phyloP scores from a whole-genome alignment of 2,329 filamentous ascomycete genomes.

The Diplocarpon rosae region DNA sequence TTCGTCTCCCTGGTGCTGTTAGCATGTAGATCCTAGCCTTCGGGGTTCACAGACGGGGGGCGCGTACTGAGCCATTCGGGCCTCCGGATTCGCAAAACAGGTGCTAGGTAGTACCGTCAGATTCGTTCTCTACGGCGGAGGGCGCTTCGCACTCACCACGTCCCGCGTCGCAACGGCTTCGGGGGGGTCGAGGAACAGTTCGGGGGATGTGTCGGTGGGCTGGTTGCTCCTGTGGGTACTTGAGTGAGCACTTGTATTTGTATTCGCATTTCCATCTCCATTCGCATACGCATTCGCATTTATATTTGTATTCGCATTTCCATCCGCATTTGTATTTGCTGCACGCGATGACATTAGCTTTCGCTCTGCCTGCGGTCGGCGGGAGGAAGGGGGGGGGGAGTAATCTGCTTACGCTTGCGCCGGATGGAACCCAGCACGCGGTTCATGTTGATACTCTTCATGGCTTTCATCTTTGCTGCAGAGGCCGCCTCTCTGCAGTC shows the following conservation, averaged over 20 bases:
- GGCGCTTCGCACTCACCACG: constrained; percentile 42
- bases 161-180: constrained; percentile 54
- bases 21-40: constrained; percentile 4
- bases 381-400: constrained; percentile 2
- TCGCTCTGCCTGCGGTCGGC: not conserved
- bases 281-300: constrained; percentile 1
- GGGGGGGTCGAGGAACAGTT: constrained; percentile 42
- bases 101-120: constrained; percentile 38
- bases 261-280: not conserved
- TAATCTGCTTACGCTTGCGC: constrained; percentile 18
- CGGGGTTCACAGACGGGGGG: not conserved
- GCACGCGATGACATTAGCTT: not conserved
- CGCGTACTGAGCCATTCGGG: constrained; percentile 42
- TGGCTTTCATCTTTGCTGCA: constrained; percentile 24
- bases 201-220: constrained; percentile 11
- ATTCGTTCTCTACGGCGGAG: constrained; percentile 1
- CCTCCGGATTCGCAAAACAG: constrained; percentile 70
- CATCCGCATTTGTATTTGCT: constrained; percentile 6
- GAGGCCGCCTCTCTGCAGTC: not conserved
- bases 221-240: not conserved
- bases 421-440: constrained; percentile 26
- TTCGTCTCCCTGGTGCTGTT: constrained; percentile 58
- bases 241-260: too few species aligned
- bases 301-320: too few species aligned
- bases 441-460: constrained; percentile 28